Evolutionary conservation across 352 stramenopile genomes (phyloP).

Genomic region (Pythium myriotylum): DNA sequence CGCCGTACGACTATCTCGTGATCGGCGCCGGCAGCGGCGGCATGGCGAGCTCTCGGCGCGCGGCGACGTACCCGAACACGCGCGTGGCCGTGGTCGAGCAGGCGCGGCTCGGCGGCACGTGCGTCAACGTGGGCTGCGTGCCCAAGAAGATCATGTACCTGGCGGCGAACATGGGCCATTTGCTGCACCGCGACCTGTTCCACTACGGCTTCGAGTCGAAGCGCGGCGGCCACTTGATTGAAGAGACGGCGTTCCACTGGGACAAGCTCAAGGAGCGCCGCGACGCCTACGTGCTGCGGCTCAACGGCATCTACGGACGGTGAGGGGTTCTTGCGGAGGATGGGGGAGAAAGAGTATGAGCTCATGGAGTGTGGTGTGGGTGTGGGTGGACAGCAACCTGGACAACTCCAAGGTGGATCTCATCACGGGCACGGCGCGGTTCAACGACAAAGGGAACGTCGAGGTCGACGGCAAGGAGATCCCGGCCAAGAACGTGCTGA

Average conservation of each 20-base stretch:
- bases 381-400: neutral
- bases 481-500: slow-evolving; percentile 69
- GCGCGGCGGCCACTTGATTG: slow-evolving; percentile 38
- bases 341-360: too few species aligned
- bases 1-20: slow-evolving; percentile 87
- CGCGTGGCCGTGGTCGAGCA: slow-evolving; percentile 96
- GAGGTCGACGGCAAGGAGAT: slow-evolving; percentile 75
- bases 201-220: slow-evolving; percentile 65
- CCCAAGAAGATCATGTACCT: slow-evolving; percentile 99
- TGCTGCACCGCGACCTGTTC: slow-evolving; percentile 48
- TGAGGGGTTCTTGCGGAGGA: slow-evolving; percentile 21
- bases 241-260: slow-evolving; percentile 87
- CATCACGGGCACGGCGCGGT: slow-evolving; percentile 87
- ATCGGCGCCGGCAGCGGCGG: slow-evolving; percentile 92
- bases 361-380: neutral
- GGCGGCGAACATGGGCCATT: slow-evolving; percentile 67
- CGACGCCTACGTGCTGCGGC: slow-evolving; percentile 93
- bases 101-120: slow-evolving; percentile 94
- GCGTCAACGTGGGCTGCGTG: slow-evolving; percentile 99
- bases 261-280: slow-evolving; percentile 89
- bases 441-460: slow-evolving; percentile 80
- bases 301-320: slow-evolving; percentile 97
- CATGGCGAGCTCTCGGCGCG: slow-evolving; percentile 91
- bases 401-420: slow-evolving; percentile 89
- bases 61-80: slow-evolving; percentile 80